A percentile compares a stretch with the other conserved stretches of the same genome.
Evolutionary conservation across 331 rosid species (phyloP).

Genomic region (Rhamnella rubrinervis): DNA sequence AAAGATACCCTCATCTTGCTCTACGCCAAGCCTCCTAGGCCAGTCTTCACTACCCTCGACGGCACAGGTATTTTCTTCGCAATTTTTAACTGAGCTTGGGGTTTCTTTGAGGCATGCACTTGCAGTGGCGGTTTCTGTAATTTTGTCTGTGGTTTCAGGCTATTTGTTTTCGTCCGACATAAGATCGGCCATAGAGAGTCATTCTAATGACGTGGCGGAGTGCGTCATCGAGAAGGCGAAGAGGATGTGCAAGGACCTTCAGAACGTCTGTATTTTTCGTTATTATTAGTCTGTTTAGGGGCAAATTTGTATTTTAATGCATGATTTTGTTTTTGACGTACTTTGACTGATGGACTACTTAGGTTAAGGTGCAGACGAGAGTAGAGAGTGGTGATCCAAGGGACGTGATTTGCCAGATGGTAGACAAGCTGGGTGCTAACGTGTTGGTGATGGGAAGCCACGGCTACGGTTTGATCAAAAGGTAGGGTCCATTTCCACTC

Average conservation of each 20-base stretch:
- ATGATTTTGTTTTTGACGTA: background rate
- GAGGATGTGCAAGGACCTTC: constrained; percentile 47
- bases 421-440: constrained; percentile 50
- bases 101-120: too few relatives aligned
- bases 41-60: constrained; percentile 48
- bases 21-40: constrained; percentile 58
- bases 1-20: constrained; percentile 65
- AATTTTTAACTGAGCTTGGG: too few relatives aligned
- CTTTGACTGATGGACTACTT: background rate
- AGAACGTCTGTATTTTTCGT: constrained; percentile 42
- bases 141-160: constrained; percentile 33
- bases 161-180: constrained; percentile 66
- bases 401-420: constrained; percentile 72
- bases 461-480: constrained; percentile 78
- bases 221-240: constrained; percentile 58
- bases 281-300: too few relatives aligned
- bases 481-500: constrained; percentile 28
- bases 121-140: constrained; percentile 3
- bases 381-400: constrained; percentile 76
- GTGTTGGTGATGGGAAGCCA: constrained; percentile 81
- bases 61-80: constrained; percentile 57
- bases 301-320: background rate
- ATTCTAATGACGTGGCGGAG: constrained; percentile 53
- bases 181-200: constrained; percentile 49
- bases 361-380: constrained; percentile 58